Base-by-base conservation (phyloP, 73 alveolate genomes). In the Tetrahymena borealis region DNA sequence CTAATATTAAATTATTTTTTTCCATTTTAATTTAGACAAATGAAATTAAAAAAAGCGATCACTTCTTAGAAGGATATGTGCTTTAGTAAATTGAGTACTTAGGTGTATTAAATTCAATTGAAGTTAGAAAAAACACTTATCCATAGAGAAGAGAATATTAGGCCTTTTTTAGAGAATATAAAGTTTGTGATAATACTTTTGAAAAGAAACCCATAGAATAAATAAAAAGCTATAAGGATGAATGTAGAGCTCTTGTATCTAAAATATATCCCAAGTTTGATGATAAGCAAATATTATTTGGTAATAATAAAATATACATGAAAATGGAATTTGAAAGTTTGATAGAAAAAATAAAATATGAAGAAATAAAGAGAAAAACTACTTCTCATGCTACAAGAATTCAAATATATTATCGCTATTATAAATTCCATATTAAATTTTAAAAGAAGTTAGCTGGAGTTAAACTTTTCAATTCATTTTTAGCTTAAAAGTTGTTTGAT, bases 41-140 rank as follows among this genome's bases (percentile, higher is more conserved):
- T 38, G 95, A 93, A 35, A 43, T 33, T 10, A 24, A 40, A 39
- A 33, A 79, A 40, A 39, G 78, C 9, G 91, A 39, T 3, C 32
- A 79, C 24, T 38, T 90, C 37, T 39, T 79, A 40, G 78, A 85
- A 31, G 78, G 36, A 13, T 78, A 39, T 28, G 90, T 93, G 11
- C 39, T 93, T 32, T 40, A 90, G 40, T 28, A 93, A 33, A 85
- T 93, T 10, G 78, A 78, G 24, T 39, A 93, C 79, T n/a, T 90
- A 18, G 92, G 94, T 39, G 78, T 93, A 12, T n/a, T 85, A 20
- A 92, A 93, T 36, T 32, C 90, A 15, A 16, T 93, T 13, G 77
- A 93, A 39, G 78, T 93, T 38, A 78, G 95, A 16, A 93, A 90
- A 35, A 79, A 85, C 39, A 90, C 91, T 1, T 93, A 93, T 79